Base-by-base conservation (phyloP, 2,329 filamentous ascomycete species). In the Alternaria sp. region DNA sequence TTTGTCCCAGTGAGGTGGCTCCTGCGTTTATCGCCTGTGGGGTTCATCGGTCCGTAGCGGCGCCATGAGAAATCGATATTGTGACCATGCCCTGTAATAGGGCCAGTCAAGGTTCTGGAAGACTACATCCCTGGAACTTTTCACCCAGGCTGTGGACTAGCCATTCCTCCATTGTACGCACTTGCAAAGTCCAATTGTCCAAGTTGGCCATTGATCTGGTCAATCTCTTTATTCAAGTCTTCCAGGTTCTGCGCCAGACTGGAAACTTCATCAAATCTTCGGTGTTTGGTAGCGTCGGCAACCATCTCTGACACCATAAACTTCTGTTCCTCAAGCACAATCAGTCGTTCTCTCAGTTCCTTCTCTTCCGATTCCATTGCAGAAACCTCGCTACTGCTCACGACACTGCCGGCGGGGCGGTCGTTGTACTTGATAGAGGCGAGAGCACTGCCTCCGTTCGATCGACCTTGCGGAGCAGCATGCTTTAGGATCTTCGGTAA, bases 231-330 rank as follows among this genome's bases (percentile, higher is more conserved):
- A 43, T 90, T 91, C 58, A 97, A 79, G 79, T 97, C 94, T 58
- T 95, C 92, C 28, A 93, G 81, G 69, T 97, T 97, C 59, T 89
- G 85, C 4, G 89, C 89, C 58, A 97, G 81, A 11, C 92, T 92
- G 57, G 88, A 87, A 3, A 96, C 92, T 78, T 97, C 94, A 72
- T 97, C 94, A 68, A 97, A 96, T 60, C 92, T 89, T 28, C 92
- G 84, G 11, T 91, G 87, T 43, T 89, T 90, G 49, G 90, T 90
- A 0, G 93, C 92, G 62, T 90, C 87, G 8, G 87, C 87, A 45
- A 97, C 87, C 93, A 97, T 97, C 69, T 92, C 89, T 38, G 89
- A 88, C 0, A 97, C 93, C 80, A 97, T 88, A 79, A 96, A 97
- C 65, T 89, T 90, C 77, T 97, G 94, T 79, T 97, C 94, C 77